These are phyloP conservation scores for Tardiomyces depauwii DNA, from an alignment of 1,139 yeast species.

Conservation along the genomic window DNA sequence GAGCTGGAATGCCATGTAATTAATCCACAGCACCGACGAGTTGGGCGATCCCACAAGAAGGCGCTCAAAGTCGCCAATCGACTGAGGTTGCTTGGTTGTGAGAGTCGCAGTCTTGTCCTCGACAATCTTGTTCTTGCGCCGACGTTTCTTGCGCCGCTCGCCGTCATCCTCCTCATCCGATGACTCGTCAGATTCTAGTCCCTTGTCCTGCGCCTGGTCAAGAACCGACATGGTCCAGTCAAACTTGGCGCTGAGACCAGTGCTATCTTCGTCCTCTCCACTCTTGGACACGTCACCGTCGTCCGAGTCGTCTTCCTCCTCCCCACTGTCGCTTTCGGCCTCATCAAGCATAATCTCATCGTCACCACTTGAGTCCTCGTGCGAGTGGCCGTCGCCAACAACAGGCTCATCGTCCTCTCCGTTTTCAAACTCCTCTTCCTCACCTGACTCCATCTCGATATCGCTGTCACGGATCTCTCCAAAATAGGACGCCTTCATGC, in stretches of 20 bases:
- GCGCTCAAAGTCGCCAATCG: constrained; percentile 85
- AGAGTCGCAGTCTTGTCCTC: constrained; percentile 83
- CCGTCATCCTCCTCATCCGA: constrained; percentile 25
- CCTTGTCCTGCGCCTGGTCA: constrained; percentile 46
- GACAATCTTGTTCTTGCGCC: constrained; percentile 33
- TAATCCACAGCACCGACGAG: constrained; percentile 93
- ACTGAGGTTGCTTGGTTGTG: constrained; percentile 79
- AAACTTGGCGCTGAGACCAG: constrained; percentile 76
- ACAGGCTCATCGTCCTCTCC: constrained; percentile 24
- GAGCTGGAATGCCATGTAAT: constrained; percentile 95
- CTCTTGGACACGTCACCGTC: constrained; percentile 24
- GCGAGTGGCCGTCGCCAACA: constrained; percentile 21
- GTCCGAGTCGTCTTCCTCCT: constrained; percentile 17
- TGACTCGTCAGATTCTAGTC: constrained; percentile 38
- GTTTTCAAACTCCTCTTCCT: constrained; percentile 22
- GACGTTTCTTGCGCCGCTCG: constrained; percentile 30
- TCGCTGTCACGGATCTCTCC: constrained; percentile 31
- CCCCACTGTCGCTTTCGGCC: constrained; percentile 19
- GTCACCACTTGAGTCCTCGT: constrained; percentile 17
- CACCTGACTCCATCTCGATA: constrained; percentile 28
- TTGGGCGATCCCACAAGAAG: constrained; percentile 84
- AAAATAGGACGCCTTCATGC: constrained; percentile 92
- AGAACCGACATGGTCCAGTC: constrained; percentile 91
- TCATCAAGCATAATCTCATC: constrained; percentile 17
- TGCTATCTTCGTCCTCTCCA: constrained; percentile 19